Conservation (phyloP, 495 filamentous ascomycete species). For the Lophiotrema nucula region DNA sequence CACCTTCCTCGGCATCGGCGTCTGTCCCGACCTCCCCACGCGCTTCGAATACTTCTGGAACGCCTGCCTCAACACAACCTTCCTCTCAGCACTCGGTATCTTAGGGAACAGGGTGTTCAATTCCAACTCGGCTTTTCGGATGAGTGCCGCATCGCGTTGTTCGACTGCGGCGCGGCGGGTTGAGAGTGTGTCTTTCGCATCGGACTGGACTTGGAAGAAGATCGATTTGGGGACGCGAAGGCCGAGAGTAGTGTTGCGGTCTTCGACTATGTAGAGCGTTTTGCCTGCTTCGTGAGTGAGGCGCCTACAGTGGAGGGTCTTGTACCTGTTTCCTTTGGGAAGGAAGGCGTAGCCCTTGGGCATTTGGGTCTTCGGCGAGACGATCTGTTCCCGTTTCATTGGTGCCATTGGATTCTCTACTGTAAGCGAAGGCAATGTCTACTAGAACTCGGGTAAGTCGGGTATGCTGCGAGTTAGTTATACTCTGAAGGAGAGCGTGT, state of each 20-base stretch:
- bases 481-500: too few species aligned
- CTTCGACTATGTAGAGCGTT: conserved; percentile 46
- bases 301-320: conserved; percentile 51
- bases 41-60: conserved; percentile 53
- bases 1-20: conserved; percentile 44
- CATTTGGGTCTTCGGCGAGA: conserved; percentile 14
- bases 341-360: conserved; percentile 49
- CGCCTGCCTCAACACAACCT: conserved; percentile 46
- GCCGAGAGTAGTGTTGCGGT: conserved; percentile 37
- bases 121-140: conserved; percentile 40
- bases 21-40: conserved; percentile 47
- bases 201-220: conserved; percentile 41
- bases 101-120: conserved; percentile 44
- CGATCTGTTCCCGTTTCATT: conserved; percentile 17
- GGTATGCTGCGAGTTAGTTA: too few species aligned
- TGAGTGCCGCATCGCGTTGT: conserved; percentile 44
- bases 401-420: conserved; percentile 1
- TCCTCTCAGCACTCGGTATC: conserved; percentile 46
- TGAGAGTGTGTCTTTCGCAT: conserved; percentile 38
- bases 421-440: too few species aligned
- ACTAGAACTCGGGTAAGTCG: too few species aligned
- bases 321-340: conserved; percentile 52
- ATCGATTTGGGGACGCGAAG: conserved; percentile 50
- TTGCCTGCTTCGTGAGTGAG: conserved; percentile 46
- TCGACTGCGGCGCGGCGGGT: conserved; percentile 29